Base-by-base conservation (phyloP, 306 rosid species). In the Prunus dulcis region DNA sequence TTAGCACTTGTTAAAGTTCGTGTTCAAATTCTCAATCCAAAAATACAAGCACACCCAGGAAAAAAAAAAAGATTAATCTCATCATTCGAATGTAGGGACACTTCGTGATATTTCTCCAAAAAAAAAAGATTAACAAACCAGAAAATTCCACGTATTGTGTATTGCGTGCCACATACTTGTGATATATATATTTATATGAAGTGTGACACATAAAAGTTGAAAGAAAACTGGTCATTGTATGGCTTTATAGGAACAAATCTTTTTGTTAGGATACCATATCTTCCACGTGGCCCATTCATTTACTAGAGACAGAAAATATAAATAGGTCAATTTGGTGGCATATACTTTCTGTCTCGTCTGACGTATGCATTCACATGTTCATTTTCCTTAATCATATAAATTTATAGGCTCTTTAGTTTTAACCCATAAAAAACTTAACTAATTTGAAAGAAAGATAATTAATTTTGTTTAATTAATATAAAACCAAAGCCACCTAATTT, bases 31-130 rank as follows among this genome's bases (percentile, higher is more conserved):
- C 8, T 34, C 7, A 34, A 34, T 34, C 38, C 7, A 34, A 34
- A 34, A 34, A 34, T 34, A 34, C 38, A 34, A 34, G 38, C 8
- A 34, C 38, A 34, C 38, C 38, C 0, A 5, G 38, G 1, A 1
- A 0, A 0, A 32, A 32, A 32, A 0, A 0, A 55, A n/a, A 55
- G 0, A 0, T 2, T 18, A 2, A 28, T 2, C 0, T 28, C 3
- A 28, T 28, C 3, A 0, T 28, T 28, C 3, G 0, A 0, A 0
- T 28, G 30, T 28, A 0, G 0, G 3, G 3, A 2, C 30, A 28
- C 30, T 0, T 28, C 30, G 3, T 28, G 0, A 28, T 28, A 28
- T 28, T 28, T 28, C 0, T 0, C 0, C 4, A 30, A 3, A 3
- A 25, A 2, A 27, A 3, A 10, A 22, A 9, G 13, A 0, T 17